Base-by-base conservation (phyloP, 129 eudicot genomes). In the Ambrosia trifida region DNA sequence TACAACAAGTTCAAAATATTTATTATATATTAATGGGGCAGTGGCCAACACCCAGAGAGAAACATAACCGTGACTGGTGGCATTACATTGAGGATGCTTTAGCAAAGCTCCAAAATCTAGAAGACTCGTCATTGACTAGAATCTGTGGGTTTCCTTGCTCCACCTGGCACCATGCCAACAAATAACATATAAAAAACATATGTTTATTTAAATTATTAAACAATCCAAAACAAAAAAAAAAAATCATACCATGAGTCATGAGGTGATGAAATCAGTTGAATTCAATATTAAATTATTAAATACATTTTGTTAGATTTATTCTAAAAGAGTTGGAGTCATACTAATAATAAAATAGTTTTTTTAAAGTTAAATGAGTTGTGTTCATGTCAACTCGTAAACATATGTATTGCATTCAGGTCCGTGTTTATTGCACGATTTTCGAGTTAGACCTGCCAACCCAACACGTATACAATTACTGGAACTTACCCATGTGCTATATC, bases 71-170 rank as follows among this genome's bases (percentile, higher is more conserved):
- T 50, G 59, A 45, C 18, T 28, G 30, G 44, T 73, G 36, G 62
- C 43, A 73, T 75, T 63, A 87, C 86, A 84, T 87, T n/a, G 74
- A 51, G 8, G 97, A 89, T 60, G 99, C 99, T 75, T 80, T 79
- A 24, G 81, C 96, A 79, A 89, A 90, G 61, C 87, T 85, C 52
- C 96, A 87, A 76, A 94, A 90, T 75, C 82, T 77, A 44, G 93
- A 85, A 24, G 74, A 71, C 54, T 84, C 83, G 18, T 87, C 83
- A 4, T 66, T 76, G 64, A 87, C 75, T 40, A 94, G 86, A 74
- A 71, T 80, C 56, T 76, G 83, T 28, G 99, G 99, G 75, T 85
- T 84, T 56, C 99, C 99, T 72, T 90, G 85, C 74, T 94, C 99
- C 66, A 94, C 97, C 99, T 94, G 57, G 51, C 60, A 60, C 66